Base-by-base conservation (phyloP, 2,329 filamentous ascomycete species). In the Fusarium tupiense region DNA sequence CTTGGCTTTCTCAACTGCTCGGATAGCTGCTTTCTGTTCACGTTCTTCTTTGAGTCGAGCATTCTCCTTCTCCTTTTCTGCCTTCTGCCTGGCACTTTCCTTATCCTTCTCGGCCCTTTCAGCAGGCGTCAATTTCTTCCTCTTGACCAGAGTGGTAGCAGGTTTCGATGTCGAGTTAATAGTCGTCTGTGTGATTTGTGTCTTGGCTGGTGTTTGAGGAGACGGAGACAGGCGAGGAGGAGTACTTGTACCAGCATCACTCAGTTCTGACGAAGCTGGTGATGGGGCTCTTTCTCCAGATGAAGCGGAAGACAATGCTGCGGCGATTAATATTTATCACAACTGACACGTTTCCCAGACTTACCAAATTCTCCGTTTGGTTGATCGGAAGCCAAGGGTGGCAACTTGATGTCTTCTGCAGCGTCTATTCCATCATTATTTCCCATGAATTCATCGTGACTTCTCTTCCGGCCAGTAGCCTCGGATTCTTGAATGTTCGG, bases 401-500 rank as follows among this genome's bases (percentile, higher is more conserved):
- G 64, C 17, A 73, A 53, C 62, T 79, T 79, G n/a, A 46, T 43
- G 24, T 77, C 75, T 24, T 63, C 63, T 3, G 66, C 67, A 7
- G 60, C 58, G 26, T 81, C 78, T 31, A 70, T 56, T 60, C 79
- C 78, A n/a, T 78, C 60, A 29, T 80, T 69, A 31, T 84, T 80
- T 16, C 79, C 82, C 6, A 83, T 74, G 68, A 83, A 88, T 38
- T 87, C 85, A 46, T 86, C 82, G 72, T 87, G 85, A 47, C 81
- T 84, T 67, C 86, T 81, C 78, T 89, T 89, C 59, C 84, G 82
- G 54, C 81, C 80, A 35, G 80, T 80, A 26, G 79, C 74, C 58
- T 87, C 85, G 31, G 83, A 79, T 76, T 87, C 85, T 77, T 85
- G 83, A 37, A 87, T 82, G 69, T 89, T 88, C 19, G 83, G 80